A percentile compares a stretch with the other conserved stretches of the same genome.
phyloP scores from a whole-genome alignment of 2,329 filamentous ascomycete genomes.

The Aureobasidium sp. region DNA sequence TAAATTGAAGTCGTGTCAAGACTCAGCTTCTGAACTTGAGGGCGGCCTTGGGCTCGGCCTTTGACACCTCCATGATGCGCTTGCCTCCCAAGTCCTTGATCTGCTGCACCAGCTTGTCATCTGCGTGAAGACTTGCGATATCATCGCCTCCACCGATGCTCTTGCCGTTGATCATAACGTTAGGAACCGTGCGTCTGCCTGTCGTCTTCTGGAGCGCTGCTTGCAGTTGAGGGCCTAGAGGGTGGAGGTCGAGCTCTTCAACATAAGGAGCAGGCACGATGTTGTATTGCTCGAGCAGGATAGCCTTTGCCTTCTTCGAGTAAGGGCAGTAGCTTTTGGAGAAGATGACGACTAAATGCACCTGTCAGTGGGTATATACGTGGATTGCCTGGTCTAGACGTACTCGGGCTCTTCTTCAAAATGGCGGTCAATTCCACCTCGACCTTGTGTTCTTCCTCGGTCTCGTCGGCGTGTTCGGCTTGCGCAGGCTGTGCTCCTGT shows the following conservation, averaged over 20 bases:
- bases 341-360: conserved; percentile 64
- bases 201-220: conserved; percentile 62
- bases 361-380: not conserved
- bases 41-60: conserved; percentile 26
- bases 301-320: conserved; percentile 73
- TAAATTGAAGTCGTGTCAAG: not conserved
- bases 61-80: conserved; percentile 38
- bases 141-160: conserved; percentile 90
- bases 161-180: conserved; percentile 77
- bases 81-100: conserved; percentile 67
- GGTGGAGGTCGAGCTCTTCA: conserved; percentile 81
- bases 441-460: conserved; percentile 53
- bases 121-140: conserved; percentile 55
- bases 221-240: conserved; percentile 65
- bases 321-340: conserved; percentile 88
- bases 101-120: conserved; percentile 59
- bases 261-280: conserved; percentile 78
- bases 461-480: conserved; percentile 33
- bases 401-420: conserved; percentile 52
- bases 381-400: conserved; percentile 6
- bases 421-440: conserved; percentile 68
- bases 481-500: conserved; percentile 24
- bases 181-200: conserved; percentile 78
- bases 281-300: conserved; percentile 74
- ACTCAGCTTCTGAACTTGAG: conserved; percentile 6